These are phyloP conservation scores for Scytalidium sp. DNA, from an alignment of 2,329 filamentous ascomycete genomes.

Conservation along the genomic window DNA sequence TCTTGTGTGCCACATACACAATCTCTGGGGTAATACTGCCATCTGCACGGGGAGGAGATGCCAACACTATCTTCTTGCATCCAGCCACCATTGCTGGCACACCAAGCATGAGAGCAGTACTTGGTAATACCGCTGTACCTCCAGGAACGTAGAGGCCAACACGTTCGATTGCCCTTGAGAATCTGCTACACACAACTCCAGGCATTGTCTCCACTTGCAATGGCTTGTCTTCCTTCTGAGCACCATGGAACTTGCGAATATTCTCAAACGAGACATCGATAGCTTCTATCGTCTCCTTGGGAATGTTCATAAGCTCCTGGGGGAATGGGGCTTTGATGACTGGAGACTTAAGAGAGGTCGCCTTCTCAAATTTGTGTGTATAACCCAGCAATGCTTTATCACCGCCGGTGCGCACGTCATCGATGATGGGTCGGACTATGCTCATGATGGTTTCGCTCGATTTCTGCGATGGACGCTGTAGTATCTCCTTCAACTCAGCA, in stretches of 20 bases:
- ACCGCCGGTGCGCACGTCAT: slow-evolving; percentile 77
- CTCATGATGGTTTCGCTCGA: slow-evolving; percentile 92
- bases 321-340: slow-evolving; percentile 90
- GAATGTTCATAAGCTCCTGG: slow-evolving; percentile 77
- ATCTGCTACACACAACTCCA: slow-evolving; percentile 90
- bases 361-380: slow-evolving; percentile 98
- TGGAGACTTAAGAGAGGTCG: slow-evolving; percentile 82
- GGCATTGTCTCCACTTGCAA: slow-evolving; percentile 96
- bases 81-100: slow-evolving; percentile 97
- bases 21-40: slow-evolving; percentile 94
- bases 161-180: slow-evolving; percentile 86
- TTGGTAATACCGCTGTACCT: slow-evolving; percentile 94
- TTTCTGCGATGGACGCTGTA: slow-evolving; percentile 89
- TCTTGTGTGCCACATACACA: slow-evolving; percentile 95
- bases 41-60: slow-evolving; percentile 84
- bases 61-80: slow-evolving; percentile 91
- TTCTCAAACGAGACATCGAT: slow-evolving; percentile 94
- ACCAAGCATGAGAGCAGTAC: slow-evolving; percentile 95
- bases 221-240: slow-evolving; percentile 80
- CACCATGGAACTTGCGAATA: slow-evolving; percentile 89
- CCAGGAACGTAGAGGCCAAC: slow-evolving; percentile 97
- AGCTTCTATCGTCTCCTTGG: slow-evolving; percentile 81
- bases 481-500: slow-evolving; percentile 65
- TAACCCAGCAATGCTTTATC: slow-evolving; percentile 88
- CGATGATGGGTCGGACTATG: slow-evolving; percentile 88